A percentile compares a stretch with the other conserved stretches of the same genome.
These are phyloP conservation scores for Cucurbita moschata DNA, from an alignment of 306 rosid species.

Conservation along the genomic window DNA sequence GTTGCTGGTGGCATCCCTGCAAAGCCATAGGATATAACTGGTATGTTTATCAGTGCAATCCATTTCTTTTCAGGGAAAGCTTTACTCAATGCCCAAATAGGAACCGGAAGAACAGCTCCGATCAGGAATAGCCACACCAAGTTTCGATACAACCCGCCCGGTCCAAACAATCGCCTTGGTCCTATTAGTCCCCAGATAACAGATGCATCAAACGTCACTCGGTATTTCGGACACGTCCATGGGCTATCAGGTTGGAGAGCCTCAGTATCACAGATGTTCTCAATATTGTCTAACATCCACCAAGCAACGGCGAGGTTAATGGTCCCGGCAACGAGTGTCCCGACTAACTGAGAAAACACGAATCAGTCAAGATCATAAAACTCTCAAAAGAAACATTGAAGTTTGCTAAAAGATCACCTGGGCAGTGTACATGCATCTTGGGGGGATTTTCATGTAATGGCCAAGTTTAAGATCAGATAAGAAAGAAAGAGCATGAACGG, in stretches of 20 bases:
- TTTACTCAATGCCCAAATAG: conserved; percentile 71
- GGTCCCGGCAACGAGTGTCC: conserved; percentile 61
- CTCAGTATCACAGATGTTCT: conserved; percentile 65
- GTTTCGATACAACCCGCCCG: conserved; percentile 73
- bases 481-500: conserved; percentile 90
- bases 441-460: conserved; percentile 99
- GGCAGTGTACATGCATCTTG: conserved; percentile 75
- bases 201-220: conserved; percentile 91
- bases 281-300: conserved; percentile 89
- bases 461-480: conserved; percentile 94
- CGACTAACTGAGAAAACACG: conserved; percentile 50
- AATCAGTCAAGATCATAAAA: background rate
- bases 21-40: conserved; percentile 80
- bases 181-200: conserved; percentile 97
- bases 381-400: background rate
- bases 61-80: conserved; percentile 76
- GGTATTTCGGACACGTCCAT: conserved; percentile 94
- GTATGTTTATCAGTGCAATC: conserved; percentile 81
- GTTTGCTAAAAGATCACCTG: conserved; percentile 37
- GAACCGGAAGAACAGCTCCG: conserved; percentile 82
- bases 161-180: conserved; percentile 73
- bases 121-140: conserved; percentile 75
- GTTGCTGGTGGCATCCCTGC: conserved; percentile 99
- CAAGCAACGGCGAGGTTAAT: conserved; percentile 88
- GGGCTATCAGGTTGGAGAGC: conserved; percentile 58